phyloP scores from a whole-genome alignment of 1,284 basidiomycete species.

The Puccinia coronata region DNA sequence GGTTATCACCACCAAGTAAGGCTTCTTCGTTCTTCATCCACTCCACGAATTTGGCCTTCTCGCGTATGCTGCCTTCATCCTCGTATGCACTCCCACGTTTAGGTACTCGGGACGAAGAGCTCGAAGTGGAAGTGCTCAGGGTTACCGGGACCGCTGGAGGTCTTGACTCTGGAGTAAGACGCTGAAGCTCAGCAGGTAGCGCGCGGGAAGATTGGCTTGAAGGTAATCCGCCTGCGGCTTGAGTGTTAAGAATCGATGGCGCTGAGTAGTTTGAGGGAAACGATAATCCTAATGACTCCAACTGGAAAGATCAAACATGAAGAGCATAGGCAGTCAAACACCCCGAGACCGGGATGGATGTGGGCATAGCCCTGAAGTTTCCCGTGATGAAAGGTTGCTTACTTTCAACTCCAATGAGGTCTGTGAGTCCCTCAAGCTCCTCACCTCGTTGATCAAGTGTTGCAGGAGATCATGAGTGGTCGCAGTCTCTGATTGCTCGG shows the following conservation, averaged over 20 bases:
- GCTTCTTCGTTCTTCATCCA: slow-evolving; percentile 32
- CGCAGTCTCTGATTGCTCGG: neutral
- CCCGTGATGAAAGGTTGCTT: neutral
- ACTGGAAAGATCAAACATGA: neutral
- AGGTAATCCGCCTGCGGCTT: neutral
- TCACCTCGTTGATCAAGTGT: slow-evolving; percentile 18
- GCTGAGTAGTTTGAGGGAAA: neutral
- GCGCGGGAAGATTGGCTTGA: slow-evolving; percentile 1
- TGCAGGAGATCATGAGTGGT: slow-evolving; percentile 4
- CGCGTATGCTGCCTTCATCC: slow-evolving; percentile 26
- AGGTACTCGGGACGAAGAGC: slow-evolving; percentile 4
- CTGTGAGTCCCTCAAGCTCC: slow-evolving; percentile 18
- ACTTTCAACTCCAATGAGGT: slow-evolving; percentile 11
- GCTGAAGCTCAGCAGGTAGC: neutral
- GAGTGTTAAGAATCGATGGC: neutral
- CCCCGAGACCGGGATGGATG: neutral
- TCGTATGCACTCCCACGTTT: slow-evolving; percentile 22
- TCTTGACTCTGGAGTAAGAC: neutral
- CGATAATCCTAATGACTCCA: slow-evolving; percentile 17
- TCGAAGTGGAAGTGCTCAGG: slow-evolving; percentile 12
- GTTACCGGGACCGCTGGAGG: neutral
- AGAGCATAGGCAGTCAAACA: neutral
- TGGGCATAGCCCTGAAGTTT: neutral
- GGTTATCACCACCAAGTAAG: slow-evolving; percentile 3
- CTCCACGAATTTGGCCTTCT: slow-evolving; percentile 22